Percentiles rank a stretch among this genome's conserved stretches.
Evolutionary conservation across 257 asterid species (phyloP).

Genomic region (Gardenia jasminoides): DNA sequence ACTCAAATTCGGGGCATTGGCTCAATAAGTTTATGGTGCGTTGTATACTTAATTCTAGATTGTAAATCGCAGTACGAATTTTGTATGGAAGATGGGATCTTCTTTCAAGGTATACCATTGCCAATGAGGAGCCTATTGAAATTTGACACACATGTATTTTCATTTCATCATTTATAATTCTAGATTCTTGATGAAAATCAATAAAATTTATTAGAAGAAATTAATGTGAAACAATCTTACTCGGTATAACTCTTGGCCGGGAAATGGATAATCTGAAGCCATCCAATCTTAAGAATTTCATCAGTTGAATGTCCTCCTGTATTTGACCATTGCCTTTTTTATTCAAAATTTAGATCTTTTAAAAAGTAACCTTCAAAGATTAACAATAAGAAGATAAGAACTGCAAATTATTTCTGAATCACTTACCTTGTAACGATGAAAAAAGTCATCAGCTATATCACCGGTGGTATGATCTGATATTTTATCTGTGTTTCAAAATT

Average conservation of each 20-base stretch:
- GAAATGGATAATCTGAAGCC: slow-evolving; percentile 21
- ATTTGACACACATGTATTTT: too few species aligned
- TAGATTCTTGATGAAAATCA: too few species aligned
- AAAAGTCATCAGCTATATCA: slow-evolving; percentile 52
- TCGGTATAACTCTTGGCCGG: slow-evolving; percentile 36
- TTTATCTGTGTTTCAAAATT: slow-evolving; percentile 29
- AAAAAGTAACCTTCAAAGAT: too few species aligned
- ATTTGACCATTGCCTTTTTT: neutral
- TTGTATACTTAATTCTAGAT: too few species aligned
- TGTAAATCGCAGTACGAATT: neutral
- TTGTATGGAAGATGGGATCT: neutral
- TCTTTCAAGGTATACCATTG: too few species aligned
- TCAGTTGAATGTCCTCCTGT: slow-evolving; percentile 11
- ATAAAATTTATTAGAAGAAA: too few species aligned
- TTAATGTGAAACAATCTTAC: slow-evolving; percentile 13
- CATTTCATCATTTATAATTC: too few species aligned
- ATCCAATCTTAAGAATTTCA: slow-evolving; percentile 12
- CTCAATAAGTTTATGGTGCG: too few species aligned
- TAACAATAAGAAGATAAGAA: too few species aligned
- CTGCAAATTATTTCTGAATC: neutral
- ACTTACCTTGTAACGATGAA: slow-evolving; percentile 50
- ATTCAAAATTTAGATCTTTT: neutral
- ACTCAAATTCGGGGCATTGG: slow-evolving; percentile 4
- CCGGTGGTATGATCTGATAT: slow-evolving; percentile 45
- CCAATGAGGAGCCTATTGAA: too few species aligned